Evolutionary conservation across 805 yeast genomes (phyloP).

Genomic region (Kregervanrija delftensis): DNA sequence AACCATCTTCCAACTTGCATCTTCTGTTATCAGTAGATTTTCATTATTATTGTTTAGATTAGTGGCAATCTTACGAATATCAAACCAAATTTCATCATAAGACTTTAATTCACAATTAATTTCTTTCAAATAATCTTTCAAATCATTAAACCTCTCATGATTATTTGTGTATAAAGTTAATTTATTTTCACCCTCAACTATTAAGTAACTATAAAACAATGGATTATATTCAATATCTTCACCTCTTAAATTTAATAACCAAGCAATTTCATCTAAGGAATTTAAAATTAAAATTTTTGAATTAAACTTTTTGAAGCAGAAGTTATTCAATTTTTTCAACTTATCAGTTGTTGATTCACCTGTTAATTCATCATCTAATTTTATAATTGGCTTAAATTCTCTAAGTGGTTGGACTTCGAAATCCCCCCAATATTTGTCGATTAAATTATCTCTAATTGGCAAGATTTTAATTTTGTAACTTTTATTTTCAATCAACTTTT

Average conservation of each 20-base stretch:
- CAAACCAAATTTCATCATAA: slow-evolving; percentile 41
- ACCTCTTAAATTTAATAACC: slow-evolving; percentile 77
- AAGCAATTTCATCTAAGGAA: slow-evolving; percentile 79
- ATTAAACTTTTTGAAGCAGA: slow-evolving; percentile 28
- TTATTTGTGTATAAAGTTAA: slow-evolving; percentile 38
- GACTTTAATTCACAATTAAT: slow-evolving; percentile 37
- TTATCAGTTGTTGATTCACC: slow-evolving; percentile 64
- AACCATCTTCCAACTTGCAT: slow-evolving; percentile 63
- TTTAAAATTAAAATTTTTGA: slow-evolving; percentile 30
- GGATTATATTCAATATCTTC: slow-evolving; percentile 50
- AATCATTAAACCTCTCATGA: slow-evolving; percentile 29
- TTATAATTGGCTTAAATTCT: slow-evolving; percentile 41
- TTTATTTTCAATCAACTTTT: slow-evolving; percentile 18
- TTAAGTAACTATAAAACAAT: slow-evolving; percentile 42
- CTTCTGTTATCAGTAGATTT: slow-evolving; percentile 45
- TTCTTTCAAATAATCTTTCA: slow-evolving; percentile 33
- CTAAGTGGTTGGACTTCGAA: slow-evolving; percentile 60
- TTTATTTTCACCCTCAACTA: slow-evolving; percentile 34
- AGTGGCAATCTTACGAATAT: slow-evolving; percentile 32
- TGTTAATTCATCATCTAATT: slow-evolving; percentile 45
- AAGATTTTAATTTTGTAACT: slow-evolving; percentile 34
- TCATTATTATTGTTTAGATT: slow-evolving; percentile 13
- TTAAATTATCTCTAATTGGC: slow-evolving; percentile 40
- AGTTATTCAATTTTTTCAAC: slow-evolving; percentile 36
- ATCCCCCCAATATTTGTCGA: slow-evolving; percentile 42